Evolutionary conservation across 805 yeast genomes (phyloP).

Genomic region (Hyphopichia homilentoma): DNA sequence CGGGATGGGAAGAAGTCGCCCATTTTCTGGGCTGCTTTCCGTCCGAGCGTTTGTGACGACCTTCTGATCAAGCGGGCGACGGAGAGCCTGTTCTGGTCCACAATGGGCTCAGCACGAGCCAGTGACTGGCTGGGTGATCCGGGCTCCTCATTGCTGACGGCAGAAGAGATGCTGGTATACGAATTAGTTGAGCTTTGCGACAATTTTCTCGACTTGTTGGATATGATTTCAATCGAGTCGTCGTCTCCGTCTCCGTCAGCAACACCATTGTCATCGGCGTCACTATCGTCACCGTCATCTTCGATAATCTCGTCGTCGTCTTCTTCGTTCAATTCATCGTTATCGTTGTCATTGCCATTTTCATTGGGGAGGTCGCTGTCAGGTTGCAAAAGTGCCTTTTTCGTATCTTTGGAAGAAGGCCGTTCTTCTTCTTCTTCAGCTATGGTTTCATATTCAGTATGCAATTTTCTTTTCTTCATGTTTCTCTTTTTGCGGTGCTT

Average conservation of each 20-base stretch:
- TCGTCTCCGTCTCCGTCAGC: constrained; percentile 20
- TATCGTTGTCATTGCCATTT: constrained; percentile 10
- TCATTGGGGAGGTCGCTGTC: no score
- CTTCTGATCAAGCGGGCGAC: constrained; percentile 73
- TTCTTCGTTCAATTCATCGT: constrained; percentile 15
- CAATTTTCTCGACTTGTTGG: constrained; percentile 31
- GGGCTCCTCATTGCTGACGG: constrained; percentile 9
- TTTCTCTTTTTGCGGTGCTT: constrained; percentile 29
- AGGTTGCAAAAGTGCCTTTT: constrained; percentile 5
- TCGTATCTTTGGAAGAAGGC: constrained; percentile 7
- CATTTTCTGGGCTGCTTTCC: constrained; percentile 82
- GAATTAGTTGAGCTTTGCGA: constrained; percentile 38
- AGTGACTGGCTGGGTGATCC: constrained; percentile 5
- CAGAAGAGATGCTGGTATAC: constrained; percentile 30
- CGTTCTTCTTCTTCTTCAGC: constrained; percentile 21
- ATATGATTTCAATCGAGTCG: constrained; percentile 16
- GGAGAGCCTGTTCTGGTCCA: constrained; percentile 66
- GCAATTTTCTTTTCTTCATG: constrained; percentile 9
- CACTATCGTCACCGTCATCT: constrained; percentile 21
- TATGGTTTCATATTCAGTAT: constrained; percentile 21
- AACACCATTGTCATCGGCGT: constrained; percentile 24
- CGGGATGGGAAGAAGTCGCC: constrained; percentile 83
- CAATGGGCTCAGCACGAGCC: constrained; percentile 53
- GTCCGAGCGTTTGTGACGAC: constrained; percentile 72
- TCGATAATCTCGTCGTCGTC: constrained; percentile 18